Percentiles rank a stretch among this genome's conserved stretches.
These are phyloP conservation scores for Sporisorium sorghi DNA, from an alignment of 1,284 basidiomycete species.

Conservation along the genomic window DNA sequence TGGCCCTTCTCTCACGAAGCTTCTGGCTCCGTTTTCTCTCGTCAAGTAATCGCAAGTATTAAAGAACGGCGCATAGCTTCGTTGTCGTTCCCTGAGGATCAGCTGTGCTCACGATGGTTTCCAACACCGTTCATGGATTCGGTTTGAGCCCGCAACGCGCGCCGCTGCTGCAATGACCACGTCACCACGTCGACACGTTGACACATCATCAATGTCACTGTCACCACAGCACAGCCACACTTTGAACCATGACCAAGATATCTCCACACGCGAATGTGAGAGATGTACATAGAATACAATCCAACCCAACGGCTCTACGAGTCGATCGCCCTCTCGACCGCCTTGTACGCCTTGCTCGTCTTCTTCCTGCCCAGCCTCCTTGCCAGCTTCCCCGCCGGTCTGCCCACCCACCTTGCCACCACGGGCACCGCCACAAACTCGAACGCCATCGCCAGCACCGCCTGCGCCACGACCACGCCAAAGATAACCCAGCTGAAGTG, in stretches of 20 bases:
- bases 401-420: slow-evolving; percentile 14
- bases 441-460: slow-evolving; percentile 29
- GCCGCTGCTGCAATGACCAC: background rate
- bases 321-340: slow-evolving; percentile 30
- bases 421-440: slow-evolving; percentile 23
- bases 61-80: too few relatives aligned
- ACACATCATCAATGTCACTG: background rate
- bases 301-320: background rate
- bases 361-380: slow-evolving; percentile 9
- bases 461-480: slow-evolving; percentile 44
- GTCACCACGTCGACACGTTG: too few relatives aligned
- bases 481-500: slow-evolving; percentile 50
- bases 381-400: slow-evolving; percentile 7
- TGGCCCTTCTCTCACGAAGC: too few relatives aligned
- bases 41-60: too few relatives aligned
- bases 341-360: slow-evolving; percentile 22
- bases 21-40: too few relatives aligned
- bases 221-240: background rate
- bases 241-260: background rate
- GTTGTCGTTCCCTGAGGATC: too few relatives aligned
- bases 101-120: too few relatives aligned
- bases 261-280: background rate
- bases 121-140: too few relatives aligned
- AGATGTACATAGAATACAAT: background rate
- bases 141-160: too few relatives aligned